Evolutionary conservation across 306 rosid species (phyloP).

Genomic region (Gleditsia sinensis): DNA sequence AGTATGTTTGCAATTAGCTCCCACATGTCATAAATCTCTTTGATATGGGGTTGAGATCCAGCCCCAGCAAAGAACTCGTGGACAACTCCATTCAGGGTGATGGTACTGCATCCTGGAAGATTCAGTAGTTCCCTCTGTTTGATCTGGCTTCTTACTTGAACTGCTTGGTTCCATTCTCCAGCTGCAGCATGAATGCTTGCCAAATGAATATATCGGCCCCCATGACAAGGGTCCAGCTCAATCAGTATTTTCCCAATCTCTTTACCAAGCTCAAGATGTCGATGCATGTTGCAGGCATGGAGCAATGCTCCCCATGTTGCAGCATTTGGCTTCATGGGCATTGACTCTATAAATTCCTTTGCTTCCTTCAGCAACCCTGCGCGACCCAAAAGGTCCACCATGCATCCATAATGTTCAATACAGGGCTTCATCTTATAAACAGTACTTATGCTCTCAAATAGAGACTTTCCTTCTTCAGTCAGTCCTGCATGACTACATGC

Average conservation of each 20-base stretch:
- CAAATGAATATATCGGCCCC: constrained; percentile 56
- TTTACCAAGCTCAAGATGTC: constrained; percentile 53
- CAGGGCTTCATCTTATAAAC: constrained; percentile 47
- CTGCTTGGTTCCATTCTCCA: constrained; percentile 59
- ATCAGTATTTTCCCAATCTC: constrained; percentile 53
- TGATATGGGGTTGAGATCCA: constrained; percentile 40
- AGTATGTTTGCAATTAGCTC: constrained; percentile 31
- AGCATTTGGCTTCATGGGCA: constrained; percentile 61
- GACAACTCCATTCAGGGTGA: constrained; percentile 53
- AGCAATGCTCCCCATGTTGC: constrained; percentile 64
- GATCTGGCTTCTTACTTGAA: constrained; percentile 51
- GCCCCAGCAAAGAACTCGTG: constrained; percentile 57
- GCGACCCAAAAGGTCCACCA: constrained; percentile 65
- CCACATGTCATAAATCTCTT: constrained; percentile 41
- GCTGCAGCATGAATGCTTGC: constrained; percentile 55
- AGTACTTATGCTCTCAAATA: constrained; percentile 45
- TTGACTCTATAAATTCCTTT: constrained; percentile 50
- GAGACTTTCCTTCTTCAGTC: constrained; percentile 50
- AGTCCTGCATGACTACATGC: constrained; percentile 68
- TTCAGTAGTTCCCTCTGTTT: constrained; percentile 42
- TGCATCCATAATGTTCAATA: constrained; percentile 62
- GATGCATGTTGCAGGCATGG: constrained; percentile 53
- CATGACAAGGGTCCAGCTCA: constrained; percentile 51
- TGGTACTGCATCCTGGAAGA: constrained; percentile 56
- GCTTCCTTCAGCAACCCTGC: constrained; percentile 59